Evolutionary conservation across 768 basidiomycete genomes (phyloP).

Genomic region (Agaricus blazei): DNA sequence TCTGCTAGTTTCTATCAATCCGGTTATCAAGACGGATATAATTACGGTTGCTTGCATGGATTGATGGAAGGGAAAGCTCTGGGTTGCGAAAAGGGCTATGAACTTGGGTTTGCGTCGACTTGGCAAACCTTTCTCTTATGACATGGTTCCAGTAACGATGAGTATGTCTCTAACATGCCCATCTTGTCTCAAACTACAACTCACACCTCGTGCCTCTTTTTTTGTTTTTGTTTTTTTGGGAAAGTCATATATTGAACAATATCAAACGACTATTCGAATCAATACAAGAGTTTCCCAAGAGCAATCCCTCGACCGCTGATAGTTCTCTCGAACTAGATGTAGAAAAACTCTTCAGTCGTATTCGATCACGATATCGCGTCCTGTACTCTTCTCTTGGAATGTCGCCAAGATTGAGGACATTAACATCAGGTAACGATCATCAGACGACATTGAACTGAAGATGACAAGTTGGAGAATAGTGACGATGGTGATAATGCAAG

Average conservation of each 20-base stretch:
- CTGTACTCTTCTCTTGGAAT: slow-evolving; percentile 82
- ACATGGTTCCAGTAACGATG: slow-evolving; percentile 33
- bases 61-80: slow-evolving; percentile 87
- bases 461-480: not conserved
- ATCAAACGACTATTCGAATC: slow-evolving; percentile 66
- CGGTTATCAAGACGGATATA: slow-evolving; percentile 74
- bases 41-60: slow-evolving; percentile 86
- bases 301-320: slow-evolving; percentile 56
- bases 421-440: slow-evolving; percentile 13
- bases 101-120: slow-evolving; percentile 77
- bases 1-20: slow-evolving; percentile 66
- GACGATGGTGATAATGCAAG: not conserved
- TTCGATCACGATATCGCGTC: slow-evolving; percentile 82
- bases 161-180: slow-evolving; percentile 30
- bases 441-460: not conserved
- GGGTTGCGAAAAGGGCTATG: slow-evolving; percentile 86
- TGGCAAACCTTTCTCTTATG: slow-evolving; percentile 54
- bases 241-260: slow-evolving; percentile 57
- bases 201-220: not conserved
- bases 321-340: slow-evolving; percentile 56
- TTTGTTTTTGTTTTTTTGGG: too few species aligned
- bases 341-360: slow-evolving; percentile 71
- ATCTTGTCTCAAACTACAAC: not conserved
- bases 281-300: slow-evolving; percentile 68
- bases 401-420: slow-evolving; percentile 34